These are phyloP conservation scores for Sphaerostilbella broomeana DNA, from an alignment of 2,329 filamentous ascomycete species.

Conservation along the genomic window DNA sequence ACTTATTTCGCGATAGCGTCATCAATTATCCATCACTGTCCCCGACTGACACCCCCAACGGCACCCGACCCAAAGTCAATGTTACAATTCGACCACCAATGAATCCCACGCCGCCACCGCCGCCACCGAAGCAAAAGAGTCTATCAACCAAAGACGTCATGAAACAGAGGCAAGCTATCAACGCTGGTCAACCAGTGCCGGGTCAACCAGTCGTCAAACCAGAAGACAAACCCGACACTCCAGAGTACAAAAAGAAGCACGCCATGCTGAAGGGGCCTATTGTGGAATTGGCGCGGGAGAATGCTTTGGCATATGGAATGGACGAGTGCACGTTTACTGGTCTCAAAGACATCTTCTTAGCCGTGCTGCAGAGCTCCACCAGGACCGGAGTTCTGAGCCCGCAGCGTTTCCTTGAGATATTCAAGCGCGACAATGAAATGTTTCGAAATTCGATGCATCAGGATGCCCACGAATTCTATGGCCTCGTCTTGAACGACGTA, in stretches of 20 bases:
- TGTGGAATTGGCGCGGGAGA: slow-evolving; percentile 76
- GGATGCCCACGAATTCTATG: slow-evolving; percentile 95
- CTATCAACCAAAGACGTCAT: slow-evolving; percentile 49
- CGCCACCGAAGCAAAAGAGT: slow-evolving; percentile 44
- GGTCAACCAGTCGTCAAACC: slow-evolving; percentile 55
- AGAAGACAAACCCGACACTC: slow-evolving; percentile 89
- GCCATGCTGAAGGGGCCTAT: slow-evolving; percentile 84
- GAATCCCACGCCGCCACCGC: slow-evolving; percentile 38
- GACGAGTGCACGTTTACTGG: slow-evolving; percentile 91
- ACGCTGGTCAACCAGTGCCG: slow-evolving; percentile 46
- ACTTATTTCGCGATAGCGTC: slow-evolving; percentile 87
- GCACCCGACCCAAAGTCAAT: slow-evolving; percentile 47
- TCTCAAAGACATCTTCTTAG: slow-evolving; percentile 92
- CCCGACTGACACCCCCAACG: slow-evolving; percentile 62
- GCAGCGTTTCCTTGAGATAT: slow-evolving; percentile 85
- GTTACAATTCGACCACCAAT: slow-evolving; percentile 54
- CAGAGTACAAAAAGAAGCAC: slow-evolving; percentile 97
- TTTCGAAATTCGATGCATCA: slow-evolving; percentile 97
- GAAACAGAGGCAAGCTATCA: slow-evolving; percentile 50
- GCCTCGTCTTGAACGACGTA: slow-evolving; percentile 89
- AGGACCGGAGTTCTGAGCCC: slow-evolving; percentile 88
- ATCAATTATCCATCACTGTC: slow-evolving; percentile 78
- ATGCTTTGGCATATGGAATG: slow-evolving; percentile 78
- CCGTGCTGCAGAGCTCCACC: slow-evolving; percentile 72
- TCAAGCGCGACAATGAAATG: slow-evolving; percentile 93